Conservation (phyloP, 202 grass and related monocot genomes). For the Bolboschoenoplectus hybrid region DNA sequence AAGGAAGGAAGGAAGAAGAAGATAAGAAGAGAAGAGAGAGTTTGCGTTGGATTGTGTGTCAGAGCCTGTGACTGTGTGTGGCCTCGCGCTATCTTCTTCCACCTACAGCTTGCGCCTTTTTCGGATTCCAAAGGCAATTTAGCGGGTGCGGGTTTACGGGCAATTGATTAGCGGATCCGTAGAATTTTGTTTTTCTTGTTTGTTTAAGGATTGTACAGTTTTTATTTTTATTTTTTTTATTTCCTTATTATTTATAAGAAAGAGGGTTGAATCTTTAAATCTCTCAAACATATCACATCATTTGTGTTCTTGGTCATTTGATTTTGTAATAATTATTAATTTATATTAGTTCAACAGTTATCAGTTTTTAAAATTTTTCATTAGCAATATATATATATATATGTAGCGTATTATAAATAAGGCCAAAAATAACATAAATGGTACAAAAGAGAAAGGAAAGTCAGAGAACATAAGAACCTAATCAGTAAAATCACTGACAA, state of each 20-base stretch:
- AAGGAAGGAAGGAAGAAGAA: neutral
- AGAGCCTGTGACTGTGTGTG: neutral
- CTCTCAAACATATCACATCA: too few relatives aligned
- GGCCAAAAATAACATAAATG: neutral
- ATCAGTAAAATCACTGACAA: neutral
- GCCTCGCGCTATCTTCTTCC: slow-evolving; percentile 28
- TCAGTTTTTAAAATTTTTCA: too few relatives aligned
- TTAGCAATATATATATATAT: too few relatives aligned
- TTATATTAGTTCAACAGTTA: too few relatives aligned
- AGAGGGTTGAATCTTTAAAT: too few relatives aligned
- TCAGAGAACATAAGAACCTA: neutral
- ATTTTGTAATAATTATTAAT: too few relatives aligned
- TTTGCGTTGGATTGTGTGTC: neutral
- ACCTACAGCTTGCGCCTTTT: neutral
- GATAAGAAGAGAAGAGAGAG: slow-evolving; percentile 11
- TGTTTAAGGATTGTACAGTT: too few relatives aligned
- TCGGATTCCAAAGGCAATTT: neutral
- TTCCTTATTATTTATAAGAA: too few relatives aligned
- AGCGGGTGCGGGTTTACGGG: neutral
- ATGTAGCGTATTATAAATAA: too few relatives aligned
- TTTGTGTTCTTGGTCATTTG: too few relatives aligned
- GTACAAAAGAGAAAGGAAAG: neutral
- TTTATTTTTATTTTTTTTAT: too few relatives aligned
- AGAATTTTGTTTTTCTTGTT: too few relatives aligned
- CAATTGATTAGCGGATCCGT: neutral